phyloP scores from a whole-genome alignment of 2,329 filamentous ascomycete genomes.

The Alternaria metachromatica region DNA sequence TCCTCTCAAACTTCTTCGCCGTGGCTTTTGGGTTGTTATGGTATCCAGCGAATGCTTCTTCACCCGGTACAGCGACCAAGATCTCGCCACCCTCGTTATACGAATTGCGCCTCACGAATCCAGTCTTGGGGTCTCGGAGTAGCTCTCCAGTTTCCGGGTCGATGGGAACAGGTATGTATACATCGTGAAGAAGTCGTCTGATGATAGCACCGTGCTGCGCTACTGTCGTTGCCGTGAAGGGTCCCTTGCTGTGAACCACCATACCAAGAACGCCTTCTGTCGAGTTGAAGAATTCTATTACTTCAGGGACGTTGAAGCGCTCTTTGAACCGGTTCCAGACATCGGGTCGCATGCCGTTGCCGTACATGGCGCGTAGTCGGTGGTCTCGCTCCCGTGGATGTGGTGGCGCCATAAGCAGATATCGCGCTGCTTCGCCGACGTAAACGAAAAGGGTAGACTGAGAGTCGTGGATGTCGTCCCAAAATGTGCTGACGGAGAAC shows the following conservation, averaged over 20 bases:
- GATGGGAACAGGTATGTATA: conserved; percentile 69
- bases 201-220: conserved; percentile 72
- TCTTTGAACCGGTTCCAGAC: conserved; percentile 70
- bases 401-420: conserved; percentile 71
- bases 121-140: conserved; percentile 68
- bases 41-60: conserved; percentile 65
- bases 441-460: conserved; percentile 74
- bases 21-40: conserved; percentile 71
- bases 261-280: conserved; percentile 73
- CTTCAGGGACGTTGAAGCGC: conserved; percentile 66
- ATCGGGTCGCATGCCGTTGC: conserved; percentile 71
- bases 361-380: conserved; percentile 65
- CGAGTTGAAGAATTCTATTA: conserved; percentile 78
- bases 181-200: conserved; percentile 59
- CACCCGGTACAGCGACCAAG: conserved; percentile 64
- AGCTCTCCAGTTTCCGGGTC: conserved; percentile 73
- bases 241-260: conserved; percentile 59
- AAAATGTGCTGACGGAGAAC: conserved; percentile 73
- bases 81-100: conserved; percentile 77
- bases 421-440: conserved; percentile 77
- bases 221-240: conserved; percentile 64
- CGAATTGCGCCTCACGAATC: conserved; percentile 66
- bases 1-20: conserved; percentile 57
- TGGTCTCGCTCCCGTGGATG: conserved; percentile 66
- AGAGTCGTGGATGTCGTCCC: conserved; percentile 72